phyloP scores from a whole-genome alignment of 192 early-diverging fungal species.

The Coemansia sp. region DNA sequence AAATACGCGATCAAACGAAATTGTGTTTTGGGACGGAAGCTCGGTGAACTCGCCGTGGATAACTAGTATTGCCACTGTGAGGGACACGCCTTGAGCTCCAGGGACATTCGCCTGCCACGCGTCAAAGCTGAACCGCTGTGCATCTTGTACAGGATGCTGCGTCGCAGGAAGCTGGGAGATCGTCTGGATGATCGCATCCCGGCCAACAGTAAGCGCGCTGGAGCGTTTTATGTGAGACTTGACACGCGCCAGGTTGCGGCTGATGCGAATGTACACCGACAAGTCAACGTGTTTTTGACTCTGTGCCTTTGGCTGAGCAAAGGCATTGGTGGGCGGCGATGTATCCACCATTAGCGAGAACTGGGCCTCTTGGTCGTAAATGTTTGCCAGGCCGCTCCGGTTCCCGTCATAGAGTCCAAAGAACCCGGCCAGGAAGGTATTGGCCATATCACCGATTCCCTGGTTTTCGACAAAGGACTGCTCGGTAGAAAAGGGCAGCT shows the following conservation, averaged over 20 bases:
- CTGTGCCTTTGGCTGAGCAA: conserved; percentile 30
- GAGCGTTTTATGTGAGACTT: conserved; percentile 34
- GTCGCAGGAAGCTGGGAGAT: conserved; percentile 37
- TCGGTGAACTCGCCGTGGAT: conserved; percentile 49
- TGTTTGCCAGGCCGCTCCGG: conserved; percentile 32
- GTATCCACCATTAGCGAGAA: conserved; percentile 51
- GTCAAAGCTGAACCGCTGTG: conserved; percentile 47
- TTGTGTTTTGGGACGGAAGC: conserved; percentile 8
- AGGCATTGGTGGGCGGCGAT: conserved; percentile 35
- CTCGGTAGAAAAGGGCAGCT: conserved; percentile 33
- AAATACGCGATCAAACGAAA: conserved; percentile 48
- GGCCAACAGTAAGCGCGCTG: conserved; percentile 25
- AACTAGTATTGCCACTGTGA: conserved; percentile 23
- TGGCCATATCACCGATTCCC: conserved; percentile 32
- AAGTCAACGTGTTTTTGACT: conserved; percentile 50
- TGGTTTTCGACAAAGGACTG: conserved; percentile 46
- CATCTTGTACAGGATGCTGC: conserved; percentile 43
- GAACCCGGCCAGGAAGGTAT: conserved; percentile 36
- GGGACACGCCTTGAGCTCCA: conserved; percentile 3
- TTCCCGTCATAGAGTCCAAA: conserved; percentile 43
- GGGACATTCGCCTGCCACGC: conserved; percentile 36
- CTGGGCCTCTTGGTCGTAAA: conserved; percentile 29
- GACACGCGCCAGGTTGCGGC: conserved; percentile 40
- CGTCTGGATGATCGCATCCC: conserved; percentile 24
- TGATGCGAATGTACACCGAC: conserved; percentile 32